phyloP scores from a whole-genome alignment of 345 rosid species.

The Lumnitzera racemosa region DNA sequence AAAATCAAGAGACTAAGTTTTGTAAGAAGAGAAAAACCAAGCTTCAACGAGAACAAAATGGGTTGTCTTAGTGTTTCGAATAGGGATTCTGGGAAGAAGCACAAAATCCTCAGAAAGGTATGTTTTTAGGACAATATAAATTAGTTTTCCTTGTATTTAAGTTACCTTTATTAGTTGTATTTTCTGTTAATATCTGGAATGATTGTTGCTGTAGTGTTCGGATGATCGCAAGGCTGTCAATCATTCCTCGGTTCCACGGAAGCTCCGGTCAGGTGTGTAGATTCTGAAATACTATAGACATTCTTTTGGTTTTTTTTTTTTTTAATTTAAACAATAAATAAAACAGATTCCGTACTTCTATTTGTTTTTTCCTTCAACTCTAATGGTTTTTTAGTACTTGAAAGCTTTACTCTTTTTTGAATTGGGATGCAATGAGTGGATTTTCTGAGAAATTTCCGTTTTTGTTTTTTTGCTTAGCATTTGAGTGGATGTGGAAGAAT shows the following conservation, averaged over 20 bases:
- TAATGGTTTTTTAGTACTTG: not conserved
- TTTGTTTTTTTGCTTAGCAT: conserved; percentile 5
- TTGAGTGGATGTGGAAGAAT: conserved; percentile 6
- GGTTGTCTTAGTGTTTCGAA: conserved; percentile 18
- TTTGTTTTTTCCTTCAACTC: not conserved
- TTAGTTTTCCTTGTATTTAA: not conserved
- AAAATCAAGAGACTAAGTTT: conserved; percentile 41
- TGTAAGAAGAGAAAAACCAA: conserved; percentile 27
- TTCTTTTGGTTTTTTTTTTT: not conserved
- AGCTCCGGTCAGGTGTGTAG: conserved; percentile 85
- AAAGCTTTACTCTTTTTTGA: conserved; percentile 1
- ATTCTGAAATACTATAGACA: conserved; percentile 11
- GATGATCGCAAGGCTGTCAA: conserved; percentile 48
- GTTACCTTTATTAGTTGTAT: not conserved
- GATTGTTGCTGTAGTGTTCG: conserved; percentile 23
- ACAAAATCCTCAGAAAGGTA: conserved; percentile 51
- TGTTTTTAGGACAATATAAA: conserved; percentile 7
- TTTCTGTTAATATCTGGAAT: not conserved
- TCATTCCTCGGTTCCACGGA: conserved; percentile 84
- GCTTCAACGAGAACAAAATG: conserved; percentile 33
- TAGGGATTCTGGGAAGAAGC: conserved; percentile 33
- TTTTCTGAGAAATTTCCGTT: conserved; percentile 7
- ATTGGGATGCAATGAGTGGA: conserved; percentile 2
- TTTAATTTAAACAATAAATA: not conserved
- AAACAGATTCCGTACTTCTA: not conserved